These are phyloP conservation scores for Aureobasidium namibiae DNA, from an alignment of 2,329 filamentous ascomycete species.

Conservation along the genomic window DNA sequence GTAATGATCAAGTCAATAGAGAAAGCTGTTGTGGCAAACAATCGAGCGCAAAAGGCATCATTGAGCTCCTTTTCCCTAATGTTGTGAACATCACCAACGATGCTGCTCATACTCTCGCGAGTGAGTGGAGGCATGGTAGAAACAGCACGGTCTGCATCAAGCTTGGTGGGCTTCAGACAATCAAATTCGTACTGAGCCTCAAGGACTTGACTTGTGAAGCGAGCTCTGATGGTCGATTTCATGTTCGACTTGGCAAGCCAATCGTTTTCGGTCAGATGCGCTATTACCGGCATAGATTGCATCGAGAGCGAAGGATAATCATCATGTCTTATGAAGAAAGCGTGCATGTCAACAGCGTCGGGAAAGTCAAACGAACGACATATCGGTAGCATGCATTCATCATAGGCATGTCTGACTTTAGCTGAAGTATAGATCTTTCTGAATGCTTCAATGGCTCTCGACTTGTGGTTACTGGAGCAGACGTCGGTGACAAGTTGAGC, in stretches of 20 bases:
- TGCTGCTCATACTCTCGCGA: conserved; percentile 25
- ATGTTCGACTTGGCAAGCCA: background rate
- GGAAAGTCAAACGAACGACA: conserved; percentile 17
- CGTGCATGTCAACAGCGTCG: conserved; percentile 32
- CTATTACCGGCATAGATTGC: conserved; percentile 24
- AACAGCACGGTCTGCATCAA: background rate
- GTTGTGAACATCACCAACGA: conserved; percentile 33
- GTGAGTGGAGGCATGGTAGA: conserved; percentile 11
- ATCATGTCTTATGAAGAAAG: conserved; percentile 26
- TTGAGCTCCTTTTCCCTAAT: conserved; percentile 43
- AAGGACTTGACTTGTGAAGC: background rate
- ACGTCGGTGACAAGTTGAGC: conserved; percentile 16
- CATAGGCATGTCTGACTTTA: conserved; percentile 33
- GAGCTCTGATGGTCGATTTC: background rate
- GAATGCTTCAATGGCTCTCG: conserved; percentile 18
- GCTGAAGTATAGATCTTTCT: conserved; percentile 31
- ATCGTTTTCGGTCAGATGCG: conserved; percentile 16
- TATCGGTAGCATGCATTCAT: conserved; percentile 27
- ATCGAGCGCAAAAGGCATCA: conserved; percentile 66
- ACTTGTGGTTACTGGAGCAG: conserved; percentile 7
- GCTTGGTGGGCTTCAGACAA: background rate
- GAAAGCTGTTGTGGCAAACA: conserved; percentile 72
- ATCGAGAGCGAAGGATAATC: conserved; percentile 31
- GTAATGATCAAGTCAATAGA: conserved; percentile 64
- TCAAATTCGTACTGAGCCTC: background rate